Percentiles rank a stretch among this genome's conserved stretches.
These are phyloP conservation scores for Kappamyces sp. DNA, from an alignment of 192 early-diverging fungal genomes.

Conservation along the genomic window DNA sequence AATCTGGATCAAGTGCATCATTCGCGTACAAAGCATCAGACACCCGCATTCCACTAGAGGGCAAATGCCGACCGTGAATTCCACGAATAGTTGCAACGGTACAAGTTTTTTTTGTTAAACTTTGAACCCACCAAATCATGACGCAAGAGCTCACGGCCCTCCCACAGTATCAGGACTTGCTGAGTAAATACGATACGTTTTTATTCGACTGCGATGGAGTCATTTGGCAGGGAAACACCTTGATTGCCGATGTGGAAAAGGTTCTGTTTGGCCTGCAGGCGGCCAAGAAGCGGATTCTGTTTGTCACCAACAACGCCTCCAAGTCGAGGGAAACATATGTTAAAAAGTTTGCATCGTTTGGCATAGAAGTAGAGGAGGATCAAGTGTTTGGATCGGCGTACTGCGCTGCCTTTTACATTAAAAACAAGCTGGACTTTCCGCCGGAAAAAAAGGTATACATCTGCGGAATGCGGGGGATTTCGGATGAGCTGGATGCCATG, in stretches of 20 bases:
- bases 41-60: neutral
- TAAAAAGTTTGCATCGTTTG: conserved; percentile 74
- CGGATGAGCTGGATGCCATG: conserved; percentile 72
- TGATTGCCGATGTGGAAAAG: conserved; percentile 62
- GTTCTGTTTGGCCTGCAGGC: conserved; percentile 66
- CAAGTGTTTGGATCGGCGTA: conserved; percentile 93
- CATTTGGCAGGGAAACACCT: conserved; percentile 74
- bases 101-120: too few relatives aligned
- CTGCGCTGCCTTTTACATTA: conserved; percentile 88
- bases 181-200: conserved; percentile 77
- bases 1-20: too few relatives aligned
- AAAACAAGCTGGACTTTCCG: conserved; percentile 76
- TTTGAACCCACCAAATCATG: too few relatives aligned
- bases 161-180: too few relatives aligned
- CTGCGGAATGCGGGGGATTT: conserved; percentile 81
- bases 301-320: conserved; percentile 97
- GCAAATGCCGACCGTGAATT: conserved; percentile 13
- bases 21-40: too few relatives aligned
- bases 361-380: conserved; percentile 66
- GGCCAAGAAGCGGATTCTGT: conserved; percentile 80
- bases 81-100: too few relatives aligned
- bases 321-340: conserved; percentile 76
- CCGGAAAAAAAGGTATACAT: conserved; percentile 85
- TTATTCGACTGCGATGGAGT: conserved; percentile 98
- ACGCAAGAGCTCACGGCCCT: too few relatives aligned